Evolutionary conservation across 73 alveolate genomes (phyloP).

Genomic region (Paramecium biaurelia): DNA sequence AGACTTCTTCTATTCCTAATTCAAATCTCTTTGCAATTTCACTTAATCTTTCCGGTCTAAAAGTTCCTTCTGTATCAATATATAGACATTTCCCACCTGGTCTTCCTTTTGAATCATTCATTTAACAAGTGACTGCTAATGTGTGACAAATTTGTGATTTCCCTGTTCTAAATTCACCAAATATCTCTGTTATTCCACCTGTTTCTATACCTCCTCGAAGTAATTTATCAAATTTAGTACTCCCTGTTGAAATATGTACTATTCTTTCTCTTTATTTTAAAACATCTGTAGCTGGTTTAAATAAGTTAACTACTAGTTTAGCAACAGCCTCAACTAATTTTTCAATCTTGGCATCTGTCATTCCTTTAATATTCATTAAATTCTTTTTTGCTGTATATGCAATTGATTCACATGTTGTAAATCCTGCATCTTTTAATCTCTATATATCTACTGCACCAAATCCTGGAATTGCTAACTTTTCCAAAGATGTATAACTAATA

Average conservation of each 20-base stretch:
- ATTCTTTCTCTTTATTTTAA: conserved; percentile 81
- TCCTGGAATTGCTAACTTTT: conserved; percentile 85
- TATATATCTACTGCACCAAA: conserved; percentile 85
- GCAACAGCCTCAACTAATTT: conserved; percentile 81
- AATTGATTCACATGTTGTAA: conserved; percentile 83
- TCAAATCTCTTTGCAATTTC: conserved; percentile 95
- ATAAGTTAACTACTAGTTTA: conserved; percentile 80
- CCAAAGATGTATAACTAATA: conserved; percentile 66
- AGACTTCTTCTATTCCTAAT: conserved; percentile 93
- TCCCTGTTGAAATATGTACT: conserved; percentile 89
- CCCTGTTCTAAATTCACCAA: conserved; percentile 98
- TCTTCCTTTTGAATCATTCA: conserved; percentile 88
- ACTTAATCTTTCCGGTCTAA: conserved; percentile 94
- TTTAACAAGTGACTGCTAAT: conserved; percentile 89
- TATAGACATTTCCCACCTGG: conserved; percentile 96
- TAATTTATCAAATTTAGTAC: conserved; percentile 81
- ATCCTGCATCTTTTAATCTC: conserved; percentile 94
- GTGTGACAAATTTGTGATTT: conserved; percentile 97
- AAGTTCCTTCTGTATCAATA: conserved; percentile 98
- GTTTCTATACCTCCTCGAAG: conserved; percentile 96
- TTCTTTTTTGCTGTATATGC: conserved; percentile 88
- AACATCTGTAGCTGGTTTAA: conserved; percentile 81
- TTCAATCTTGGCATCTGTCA: conserved; percentile 94
- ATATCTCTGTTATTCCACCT: conserved; percentile 94
- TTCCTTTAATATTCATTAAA: conserved; percentile 90